phyloP scores from a whole-genome alignment of 192 early-diverging fungal species.

The Entomortierella lignicola region DNA sequence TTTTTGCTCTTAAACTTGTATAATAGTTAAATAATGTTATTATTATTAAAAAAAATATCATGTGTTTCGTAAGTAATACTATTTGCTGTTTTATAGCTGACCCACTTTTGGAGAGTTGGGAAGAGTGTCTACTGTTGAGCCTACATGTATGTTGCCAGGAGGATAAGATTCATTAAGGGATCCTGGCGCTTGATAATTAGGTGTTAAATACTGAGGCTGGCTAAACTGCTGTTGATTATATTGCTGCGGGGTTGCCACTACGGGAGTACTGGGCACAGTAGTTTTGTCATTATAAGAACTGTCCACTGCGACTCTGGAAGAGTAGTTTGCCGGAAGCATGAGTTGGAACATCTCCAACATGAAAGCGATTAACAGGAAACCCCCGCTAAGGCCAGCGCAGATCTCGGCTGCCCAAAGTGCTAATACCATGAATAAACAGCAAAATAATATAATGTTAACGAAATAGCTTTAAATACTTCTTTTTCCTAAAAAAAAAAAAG shows the following conservation, averaged over 20 bases:
- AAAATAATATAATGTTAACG: not conserved
- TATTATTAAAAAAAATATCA: not conserved
- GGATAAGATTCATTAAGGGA: too few relatives aligned
- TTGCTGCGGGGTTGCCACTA: too few relatives aligned
- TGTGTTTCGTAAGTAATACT: too few relatives aligned
- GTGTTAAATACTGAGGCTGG: too few relatives aligned
- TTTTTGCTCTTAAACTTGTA: not conserved
- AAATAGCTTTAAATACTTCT: not conserved
- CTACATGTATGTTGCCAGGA: too few relatives aligned
- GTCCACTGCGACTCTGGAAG: not conserved
- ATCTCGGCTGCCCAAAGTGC: constrained; percentile 40
- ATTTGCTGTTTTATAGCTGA: too few relatives aligned
- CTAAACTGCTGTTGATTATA: too few relatives aligned
- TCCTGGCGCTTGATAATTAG: too few relatives aligned
- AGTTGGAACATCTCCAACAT: constrained; percentile 28
- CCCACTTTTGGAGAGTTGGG: too few relatives aligned
- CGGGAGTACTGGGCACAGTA: not conserved
- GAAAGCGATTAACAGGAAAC: constrained; percentile 7
- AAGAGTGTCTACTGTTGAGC: too few relatives aligned
- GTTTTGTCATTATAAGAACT: not conserved
- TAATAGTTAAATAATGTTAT: not conserved
- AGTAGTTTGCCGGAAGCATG: not conserved
- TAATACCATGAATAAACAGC: not conserved
- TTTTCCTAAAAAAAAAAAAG: not conserved
- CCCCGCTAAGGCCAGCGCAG: constrained; percentile 27